phyloP scores from a whole-genome alignment of 768 basidiomycete species.

The Boletus vermiculosoides region DNA sequence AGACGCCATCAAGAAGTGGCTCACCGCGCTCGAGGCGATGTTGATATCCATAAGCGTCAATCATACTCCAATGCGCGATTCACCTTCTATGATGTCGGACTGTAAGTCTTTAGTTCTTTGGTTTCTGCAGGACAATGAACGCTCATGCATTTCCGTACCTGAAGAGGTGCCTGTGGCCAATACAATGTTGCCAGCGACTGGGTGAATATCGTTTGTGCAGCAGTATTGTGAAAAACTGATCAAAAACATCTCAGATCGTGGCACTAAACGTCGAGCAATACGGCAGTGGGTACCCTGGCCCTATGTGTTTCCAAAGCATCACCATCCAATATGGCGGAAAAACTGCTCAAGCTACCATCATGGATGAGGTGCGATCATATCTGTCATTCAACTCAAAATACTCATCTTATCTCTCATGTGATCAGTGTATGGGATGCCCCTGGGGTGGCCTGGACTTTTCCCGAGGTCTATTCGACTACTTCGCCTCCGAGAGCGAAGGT shows the following conservation, averaged over 20 bases:
- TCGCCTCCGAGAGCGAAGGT: constrained; percentile 48
- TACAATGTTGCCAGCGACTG: constrained; percentile 41
- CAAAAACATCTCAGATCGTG: constrained; percentile 42
- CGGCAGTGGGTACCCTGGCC: constrained; percentile 61
- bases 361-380: constrained; percentile 52
- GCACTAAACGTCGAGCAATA: constrained; percentile 54
- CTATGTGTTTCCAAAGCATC: constrained; percentile 60
- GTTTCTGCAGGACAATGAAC: not conserved
- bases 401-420: not conserved
- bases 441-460: constrained; percentile 68
- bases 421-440: constrained; percentile 66
- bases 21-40: constrained; percentile 43
- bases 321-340: constrained; percentile 62
- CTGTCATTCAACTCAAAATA: not conserved
- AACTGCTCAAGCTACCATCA: constrained; percentile 53
- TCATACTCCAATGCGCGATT: constrained; percentile 39
- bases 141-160: constrained; percentile 10
- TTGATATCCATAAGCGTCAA: constrained; percentile 40
- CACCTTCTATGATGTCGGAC: constrained; percentile 57
- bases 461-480: constrained; percentile 61
- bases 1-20: constrained; percentile 50
- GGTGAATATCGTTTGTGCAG: constrained; percentile 33
- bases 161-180: constrained; percentile 57
- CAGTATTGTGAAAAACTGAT: constrained; percentile 2
- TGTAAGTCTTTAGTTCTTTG: constrained; percentile 34